Evolutionary conservation across 2,329 filamentous ascomycete genomes (phyloP).

Genomic region (Periconia sp.): DNA sequence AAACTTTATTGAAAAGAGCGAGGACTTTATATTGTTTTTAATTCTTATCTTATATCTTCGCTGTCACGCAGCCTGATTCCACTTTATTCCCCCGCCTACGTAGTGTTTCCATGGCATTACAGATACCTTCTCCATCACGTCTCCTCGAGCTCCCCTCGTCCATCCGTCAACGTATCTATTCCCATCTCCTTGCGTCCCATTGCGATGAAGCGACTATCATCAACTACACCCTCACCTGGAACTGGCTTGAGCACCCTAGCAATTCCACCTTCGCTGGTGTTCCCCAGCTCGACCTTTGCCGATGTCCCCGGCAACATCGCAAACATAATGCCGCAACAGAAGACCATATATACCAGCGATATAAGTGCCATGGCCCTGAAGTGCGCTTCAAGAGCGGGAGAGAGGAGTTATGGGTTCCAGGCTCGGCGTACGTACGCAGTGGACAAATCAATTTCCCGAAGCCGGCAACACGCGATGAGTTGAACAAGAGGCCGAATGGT

Average conservation of each 20-base stretch:
- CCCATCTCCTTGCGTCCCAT: conserved; percentile 30
- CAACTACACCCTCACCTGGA: conserved; percentile 40
- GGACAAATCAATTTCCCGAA: conserved; percentile 38
- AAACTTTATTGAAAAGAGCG: no score
- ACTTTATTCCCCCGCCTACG: no score
- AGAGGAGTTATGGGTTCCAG: conserved; percentile 29
- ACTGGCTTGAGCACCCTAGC: conserved; percentile 35
- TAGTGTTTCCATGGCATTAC: no score
- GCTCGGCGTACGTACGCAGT: conserved; percentile 15
- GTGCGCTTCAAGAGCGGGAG: conserved; percentile 23
- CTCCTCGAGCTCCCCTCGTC: conserved; percentile 9
- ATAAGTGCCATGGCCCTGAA: conserved; percentile 29
- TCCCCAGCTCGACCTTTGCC: conserved; percentile 33
- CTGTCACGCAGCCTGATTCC: no score
- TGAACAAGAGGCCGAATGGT: conserved; percentile 13
- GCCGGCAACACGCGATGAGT: conserved; percentile 27
- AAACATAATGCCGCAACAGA: conserved; percentile 11
- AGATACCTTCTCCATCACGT: neutral
- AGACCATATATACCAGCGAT: conserved; percentile 40
- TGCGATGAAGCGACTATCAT: conserved; percentile 45
- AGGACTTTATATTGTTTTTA: no score
- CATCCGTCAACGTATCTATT: conserved; percentile 22
- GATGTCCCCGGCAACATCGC: conserved; percentile 23
- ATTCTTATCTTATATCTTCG: no score
- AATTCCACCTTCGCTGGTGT: conserved; percentile 36